These are phyloP conservation scores for Nitzschia sp. DNA, from an alignment of 108 stramenopile genomes.

Conservation along the genomic window DNA sequence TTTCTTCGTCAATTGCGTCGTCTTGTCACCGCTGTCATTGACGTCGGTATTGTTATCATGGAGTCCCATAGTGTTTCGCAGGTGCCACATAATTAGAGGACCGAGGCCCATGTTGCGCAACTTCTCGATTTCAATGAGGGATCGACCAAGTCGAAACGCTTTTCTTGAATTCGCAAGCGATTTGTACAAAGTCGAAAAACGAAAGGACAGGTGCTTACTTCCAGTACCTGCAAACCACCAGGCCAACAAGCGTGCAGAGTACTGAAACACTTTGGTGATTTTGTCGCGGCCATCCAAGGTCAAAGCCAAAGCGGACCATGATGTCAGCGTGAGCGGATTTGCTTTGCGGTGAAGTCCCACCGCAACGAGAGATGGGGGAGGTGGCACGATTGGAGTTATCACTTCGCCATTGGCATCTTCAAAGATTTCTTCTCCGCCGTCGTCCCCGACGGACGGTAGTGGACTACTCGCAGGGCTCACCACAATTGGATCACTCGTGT, in stretches of 20 bases:
- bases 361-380: constrained; percentile 17
- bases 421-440: not conserved
- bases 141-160: constrained; percentile 76
- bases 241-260: constrained; percentile 53
- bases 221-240: constrained; percentile 56
- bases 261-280: constrained; percentile 79
- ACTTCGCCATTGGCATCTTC: constrained; percentile 3
- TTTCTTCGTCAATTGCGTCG: not conserved
- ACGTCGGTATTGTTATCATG: not conserved
- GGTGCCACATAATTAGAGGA: constrained; percentile 34
- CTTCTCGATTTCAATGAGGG: constrained; percentile 68
- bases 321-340: constrained; percentile 23
- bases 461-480: not conserved
- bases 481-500: constrained; percentile 14
- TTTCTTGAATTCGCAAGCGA: constrained; percentile 61
- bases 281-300: constrained; percentile 85
- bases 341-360: constrained; percentile 38
- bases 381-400: too few relatives aligned
- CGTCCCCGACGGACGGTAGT: not conserved
- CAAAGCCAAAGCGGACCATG: constrained; percentile 68
- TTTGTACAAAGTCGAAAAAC: constrained; percentile 56
- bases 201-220: constrained; percentile 3
- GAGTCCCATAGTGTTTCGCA: constrained; percentile 18
- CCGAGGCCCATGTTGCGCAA: constrained; percentile 54
- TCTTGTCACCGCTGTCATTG: too few relatives aligned